phyloP scores from a whole-genome alignment of 2,329 filamentous ascomycete genomes.

The Shiraia bambusicola region DNA sequence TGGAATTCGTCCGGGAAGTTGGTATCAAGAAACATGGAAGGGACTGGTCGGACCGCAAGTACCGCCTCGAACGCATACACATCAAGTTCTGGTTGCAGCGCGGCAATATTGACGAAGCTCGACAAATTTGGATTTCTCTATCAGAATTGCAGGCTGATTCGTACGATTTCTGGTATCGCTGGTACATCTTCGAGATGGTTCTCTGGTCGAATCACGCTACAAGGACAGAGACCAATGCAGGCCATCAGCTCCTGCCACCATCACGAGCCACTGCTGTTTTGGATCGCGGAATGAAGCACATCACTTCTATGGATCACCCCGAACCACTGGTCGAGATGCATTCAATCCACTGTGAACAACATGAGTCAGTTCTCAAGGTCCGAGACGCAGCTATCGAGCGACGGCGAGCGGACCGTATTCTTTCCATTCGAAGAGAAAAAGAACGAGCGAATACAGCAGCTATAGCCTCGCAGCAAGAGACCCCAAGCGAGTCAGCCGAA shows the following conservation, averaged over 20 bases:
- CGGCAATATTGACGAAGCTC: conserved; percentile 72
- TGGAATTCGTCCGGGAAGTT: conserved; percentile 79
- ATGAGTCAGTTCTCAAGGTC: conserved; percentile 76
- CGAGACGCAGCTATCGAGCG: conserved; percentile 73
- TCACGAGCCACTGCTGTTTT: conserved; percentile 74
- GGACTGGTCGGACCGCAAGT: conserved; percentile 79
- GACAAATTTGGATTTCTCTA: conserved; percentile 74
- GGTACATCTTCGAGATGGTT: conserved; percentile 89
- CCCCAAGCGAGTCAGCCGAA: conserved; percentile 47
- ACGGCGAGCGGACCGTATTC: conserved; percentile 57
- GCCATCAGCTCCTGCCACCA: conserved; percentile 58
- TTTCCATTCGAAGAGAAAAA: conserved; percentile 62
- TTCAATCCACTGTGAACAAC: conserved; percentile 81
- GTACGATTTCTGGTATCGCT: conserved; percentile 91
- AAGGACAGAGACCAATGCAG: conserved; percentile 52
- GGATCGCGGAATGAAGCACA: conserved; percentile 64
- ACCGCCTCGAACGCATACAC: conserved; percentile 85
- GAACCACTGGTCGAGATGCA: conserved; percentile 75
- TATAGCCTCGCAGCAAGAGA: conserved; percentile 15
- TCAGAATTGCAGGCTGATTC: conserved; percentile 70
- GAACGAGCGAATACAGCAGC: conserved; percentile 63
- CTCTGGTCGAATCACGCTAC: conserved; percentile 62
- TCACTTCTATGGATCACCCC: conserved; percentile 70
- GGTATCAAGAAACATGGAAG: conserved; percentile 76
- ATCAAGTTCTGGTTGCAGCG: conserved; percentile 90